Evolutionary conservation across 2,329 filamentous ascomycete species (phyloP).

Genomic region (Atkinsonella texensis): DNA sequence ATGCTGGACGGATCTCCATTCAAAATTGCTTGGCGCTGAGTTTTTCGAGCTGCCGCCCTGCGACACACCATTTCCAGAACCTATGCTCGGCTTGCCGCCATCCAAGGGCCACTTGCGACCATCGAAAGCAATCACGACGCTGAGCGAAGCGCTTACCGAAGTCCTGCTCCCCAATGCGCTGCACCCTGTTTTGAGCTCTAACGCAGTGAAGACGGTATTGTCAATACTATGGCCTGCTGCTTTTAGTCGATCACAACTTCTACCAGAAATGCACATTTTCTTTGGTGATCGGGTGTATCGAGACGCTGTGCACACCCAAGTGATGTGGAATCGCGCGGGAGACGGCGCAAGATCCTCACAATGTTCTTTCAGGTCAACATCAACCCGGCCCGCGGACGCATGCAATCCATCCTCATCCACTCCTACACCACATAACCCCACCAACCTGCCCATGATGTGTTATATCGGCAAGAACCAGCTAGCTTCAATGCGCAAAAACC

Average conservation of each 20-base stretch:
- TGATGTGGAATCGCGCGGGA: constrained; percentile 34
- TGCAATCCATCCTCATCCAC: constrained; percentile 11
- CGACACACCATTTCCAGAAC: constrained; percentile 27
- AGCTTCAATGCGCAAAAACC: constrained; percentile 29
- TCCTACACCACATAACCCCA: constrained; percentile 11
- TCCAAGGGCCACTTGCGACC: constrained; percentile 25
- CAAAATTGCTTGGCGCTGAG: constrained; percentile 31
- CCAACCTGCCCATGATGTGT: constrained; percentile 24
- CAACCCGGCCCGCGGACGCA: constrained; percentile 23
- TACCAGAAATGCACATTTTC: constrained; percentile 34
- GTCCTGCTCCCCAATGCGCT: constrained; percentile 24
- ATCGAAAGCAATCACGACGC: constrained; percentile 28
- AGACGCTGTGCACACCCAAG: constrained; percentile 33
- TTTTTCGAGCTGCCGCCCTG: constrained; percentile 33
- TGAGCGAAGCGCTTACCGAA: constrained; percentile 32
- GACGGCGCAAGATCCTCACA: constrained; percentile 14
- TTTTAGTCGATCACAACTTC: constrained; percentile 17
- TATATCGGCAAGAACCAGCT: constrained; percentile 39
- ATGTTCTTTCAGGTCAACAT: constrained; percentile 24
- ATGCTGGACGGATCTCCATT: constrained; percentile 43
- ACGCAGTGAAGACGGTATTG: constrained; percentile 32
- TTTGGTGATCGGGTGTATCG: constrained; percentile 35
- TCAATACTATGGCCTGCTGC: constrained; percentile 30
- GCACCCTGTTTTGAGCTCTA: constrained; percentile 23
- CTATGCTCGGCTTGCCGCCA: constrained; percentile 20